Percentiles rank a stretch among this genome's conserved stretches.
Conservation (phyloP, 1,284 basidiomycete genomes). For the Puccinia hordei region DNA sequence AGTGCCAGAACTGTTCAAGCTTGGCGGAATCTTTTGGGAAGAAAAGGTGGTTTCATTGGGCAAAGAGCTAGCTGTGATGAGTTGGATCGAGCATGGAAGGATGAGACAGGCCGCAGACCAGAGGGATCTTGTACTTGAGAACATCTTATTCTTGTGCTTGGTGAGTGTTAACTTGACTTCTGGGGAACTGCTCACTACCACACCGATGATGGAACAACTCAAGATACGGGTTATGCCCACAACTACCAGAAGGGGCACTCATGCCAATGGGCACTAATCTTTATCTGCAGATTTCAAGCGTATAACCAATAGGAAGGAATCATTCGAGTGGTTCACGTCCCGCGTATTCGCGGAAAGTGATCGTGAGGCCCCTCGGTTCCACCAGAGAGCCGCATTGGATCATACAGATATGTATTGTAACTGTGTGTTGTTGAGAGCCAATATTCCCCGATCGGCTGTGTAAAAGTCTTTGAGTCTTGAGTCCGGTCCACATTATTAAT, state of each 20-base stretch:
- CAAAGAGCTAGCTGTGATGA: background rate
- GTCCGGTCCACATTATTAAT: too few relatives aligned
- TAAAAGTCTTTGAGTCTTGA: too few relatives aligned
- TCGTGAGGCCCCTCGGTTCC: too few relatives aligned
- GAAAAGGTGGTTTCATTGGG: background rate
- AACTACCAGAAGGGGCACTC: background rate
- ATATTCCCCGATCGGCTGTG: too few relatives aligned
- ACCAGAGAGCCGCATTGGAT: background rate
- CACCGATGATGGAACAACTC: background rate
- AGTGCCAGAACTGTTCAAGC: background rate
- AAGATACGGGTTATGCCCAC: too few relatives aligned
- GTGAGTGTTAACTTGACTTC: background rate
- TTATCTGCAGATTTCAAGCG: conserved; percentile 7
- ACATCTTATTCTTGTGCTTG: conserved; percentile 2
- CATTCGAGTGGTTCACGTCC: background rate
- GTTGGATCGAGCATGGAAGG: background rate
- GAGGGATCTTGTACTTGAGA: background rate
- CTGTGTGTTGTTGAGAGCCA: too few relatives aligned
- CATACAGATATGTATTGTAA: too few relatives aligned
- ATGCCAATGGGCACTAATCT: background rate
- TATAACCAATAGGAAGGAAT: too few relatives aligned
- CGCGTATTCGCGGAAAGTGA: conserved; percentile 1
- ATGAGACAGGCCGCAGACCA: background rate
- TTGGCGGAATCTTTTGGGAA: background rate
- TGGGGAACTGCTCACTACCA: background rate